These are phyloP conservation scores for Porodaedalea pini DNA, from an alignment of 1,284 basidiomycete genomes.

Conservation along the genomic window DNA sequence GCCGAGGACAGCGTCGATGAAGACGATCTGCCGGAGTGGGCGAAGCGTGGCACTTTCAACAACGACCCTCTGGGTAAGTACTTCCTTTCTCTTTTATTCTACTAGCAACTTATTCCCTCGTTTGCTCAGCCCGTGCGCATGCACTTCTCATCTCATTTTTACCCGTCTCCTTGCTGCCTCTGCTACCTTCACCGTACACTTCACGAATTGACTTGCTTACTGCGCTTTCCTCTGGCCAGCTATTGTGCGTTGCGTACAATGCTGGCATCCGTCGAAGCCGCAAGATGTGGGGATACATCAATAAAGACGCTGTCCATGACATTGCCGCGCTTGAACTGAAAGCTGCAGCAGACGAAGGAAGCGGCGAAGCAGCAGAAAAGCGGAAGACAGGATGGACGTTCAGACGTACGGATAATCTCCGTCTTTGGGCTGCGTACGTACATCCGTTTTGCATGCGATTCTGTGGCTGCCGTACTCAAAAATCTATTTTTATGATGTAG, in stretches of 20 bases:
- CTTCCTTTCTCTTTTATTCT: slow-evolving; percentile 7
- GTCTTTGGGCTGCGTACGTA: slow-evolving; percentile 77
- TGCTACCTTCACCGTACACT: slow-evolving; percentile 39
- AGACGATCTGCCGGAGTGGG: slow-evolving; percentile 72
- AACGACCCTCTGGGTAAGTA: slow-evolving; percentile 56
- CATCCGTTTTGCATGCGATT: slow-evolving; percentile 8
- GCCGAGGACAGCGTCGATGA: slow-evolving; percentile 49
- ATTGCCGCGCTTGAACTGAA: slow-evolving; percentile 57
- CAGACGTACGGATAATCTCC: slow-evolving; percentile 75
- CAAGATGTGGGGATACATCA: slow-evolving; percentile 87
- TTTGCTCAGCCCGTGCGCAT: slow-evolving; percentile 52
- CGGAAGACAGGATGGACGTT: slow-evolving; percentile 69
- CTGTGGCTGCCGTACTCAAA: not conserved
- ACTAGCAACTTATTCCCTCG: not conserved
- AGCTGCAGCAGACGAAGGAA: slow-evolving; percentile 34
- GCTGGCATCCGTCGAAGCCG: slow-evolving; percentile 71
- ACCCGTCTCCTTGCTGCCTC: slow-evolving; percentile 39
- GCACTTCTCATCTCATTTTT: slow-evolving; percentile 50
- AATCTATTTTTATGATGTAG: slow-evolving; percentile 36
- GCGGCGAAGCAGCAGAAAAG: slow-evolving; percentile 32
- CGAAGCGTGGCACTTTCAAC: slow-evolving; percentile 50
- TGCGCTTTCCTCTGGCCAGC: slow-evolving; percentile 71
- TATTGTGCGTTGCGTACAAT: slow-evolving; percentile 81
- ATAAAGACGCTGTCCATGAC: slow-evolving; percentile 72
- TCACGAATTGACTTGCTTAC: slow-evolving; percentile 43